Evolutionary conservation across 2,329 filamentous ascomycete genomes (phyloP), one percentile per base, ranked within the genome.

Genomic region (Fusarium sp.): DNA sequence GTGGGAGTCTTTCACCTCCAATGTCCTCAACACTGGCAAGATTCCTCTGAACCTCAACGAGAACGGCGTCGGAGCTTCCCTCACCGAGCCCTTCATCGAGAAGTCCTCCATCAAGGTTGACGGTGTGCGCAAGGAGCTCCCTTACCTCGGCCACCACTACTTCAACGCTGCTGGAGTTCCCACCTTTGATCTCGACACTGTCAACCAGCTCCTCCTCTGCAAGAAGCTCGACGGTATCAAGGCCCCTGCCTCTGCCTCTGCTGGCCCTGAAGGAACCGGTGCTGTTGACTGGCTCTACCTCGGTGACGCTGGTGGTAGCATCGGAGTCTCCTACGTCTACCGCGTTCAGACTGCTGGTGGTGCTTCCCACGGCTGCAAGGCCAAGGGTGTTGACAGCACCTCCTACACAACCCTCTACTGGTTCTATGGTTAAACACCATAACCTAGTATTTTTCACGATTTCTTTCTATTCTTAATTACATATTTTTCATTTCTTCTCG

Each of bases 131-230:
- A 75, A 51, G 27, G 27, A 44, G 3, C 62, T 86, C 8, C 78
- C 80, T 51, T 83, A 85, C 72, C 76, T 90, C 16, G 91, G 91
- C 30, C 84, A 88, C 73, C 91, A 94, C 83, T 92, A 84, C 85
- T 93, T 93, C 83, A 86, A 85, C 78, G 65, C 67, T 48, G 68
- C 75, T 46, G 79, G 84, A 67, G 79, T 81, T 1, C 91, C 91
- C 2, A 88, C 84, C 14, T 93, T 93, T 76, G 83, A 87, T 62
- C 81, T 92, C 40, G 76, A 79, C 53, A 77, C 73, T 9, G 75
- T 78, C 41, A 74, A 76, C 37, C 75, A 79, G 30, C 78, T 81
- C 71, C 77, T 82, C 75, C 78, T 84, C 70, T 82, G 75, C 57
- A 84, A 83, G 77, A 88, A 89, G 79, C 67, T 82, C 42, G 83